Conservation (phyloP, 768 basidiomycete genomes). For the Gloeostereum incarnatum region DNA sequence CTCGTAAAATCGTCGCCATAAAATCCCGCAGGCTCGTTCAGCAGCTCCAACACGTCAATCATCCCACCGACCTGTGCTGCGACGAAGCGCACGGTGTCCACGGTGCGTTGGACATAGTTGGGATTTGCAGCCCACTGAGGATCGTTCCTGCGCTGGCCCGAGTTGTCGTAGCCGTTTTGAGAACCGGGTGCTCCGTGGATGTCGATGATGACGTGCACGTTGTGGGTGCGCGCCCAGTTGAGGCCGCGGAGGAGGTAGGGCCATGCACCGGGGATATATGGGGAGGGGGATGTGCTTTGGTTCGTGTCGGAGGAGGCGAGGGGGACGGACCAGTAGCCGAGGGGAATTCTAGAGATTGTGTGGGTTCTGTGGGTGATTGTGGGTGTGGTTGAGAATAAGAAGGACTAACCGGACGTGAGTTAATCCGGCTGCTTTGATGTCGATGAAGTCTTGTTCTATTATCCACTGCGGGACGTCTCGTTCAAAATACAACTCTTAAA, state of each 20-base stretch:
- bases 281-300: conserved; percentile 21
- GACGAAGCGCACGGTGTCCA: conserved; percentile 50
- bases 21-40: conserved; percentile 66
- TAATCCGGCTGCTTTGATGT: conserved; percentile 56
- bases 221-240: conserved; percentile 52
- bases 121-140: conserved; percentile 49
- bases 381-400: too few species aligned
- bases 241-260: conserved; percentile 57
- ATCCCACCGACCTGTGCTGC: conserved; percentile 42
- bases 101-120: conserved; percentile 40
- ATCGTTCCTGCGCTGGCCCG: conserved; percentile 48
- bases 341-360: conserved; percentile 49
- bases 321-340: conserved; percentile 78
- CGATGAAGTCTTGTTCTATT: conserved; percentile 59
- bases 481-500: background rate
- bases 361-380: background rate
- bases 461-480: conserved; percentile 32
- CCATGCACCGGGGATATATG: conserved; percentile 60
- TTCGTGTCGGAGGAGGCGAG: conserved; percentile 45
- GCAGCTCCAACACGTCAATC: conserved; percentile 55
- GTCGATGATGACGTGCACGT: conserved; percentile 65
- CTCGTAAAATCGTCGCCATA: conserved; percentile 27
- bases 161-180: conserved; percentile 57
- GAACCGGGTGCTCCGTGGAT: conserved; percentile 65
- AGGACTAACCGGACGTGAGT: conserved; percentile 56